Conservation (phyloP, 495 filamentous ascomycete genomes). For the Hypomontagnella submonticulosa region DNA sequence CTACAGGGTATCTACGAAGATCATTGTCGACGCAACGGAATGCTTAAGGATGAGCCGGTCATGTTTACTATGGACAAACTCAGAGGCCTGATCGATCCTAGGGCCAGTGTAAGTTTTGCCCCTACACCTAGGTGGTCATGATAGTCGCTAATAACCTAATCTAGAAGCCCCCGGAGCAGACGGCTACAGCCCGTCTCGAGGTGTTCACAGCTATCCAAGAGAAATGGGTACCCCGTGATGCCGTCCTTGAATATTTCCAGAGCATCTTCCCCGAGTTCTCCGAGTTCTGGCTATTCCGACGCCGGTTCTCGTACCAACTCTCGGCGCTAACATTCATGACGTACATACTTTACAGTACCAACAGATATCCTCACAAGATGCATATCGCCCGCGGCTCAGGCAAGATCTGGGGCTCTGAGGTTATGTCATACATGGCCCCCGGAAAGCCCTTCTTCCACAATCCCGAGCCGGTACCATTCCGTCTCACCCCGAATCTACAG, state of each 20-base stretch:
- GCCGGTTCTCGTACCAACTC: slow-evolving; percentile 94
- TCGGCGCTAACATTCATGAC: slow-evolving; percentile 99
- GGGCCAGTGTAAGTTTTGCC: slow-evolving; percentile 65
- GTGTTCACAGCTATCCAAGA: slow-evolving; percentile 91
- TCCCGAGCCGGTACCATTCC: slow-evolving; percentile 93
- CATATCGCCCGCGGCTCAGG: slow-evolving; percentile 88
- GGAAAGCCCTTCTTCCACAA: slow-evolving; percentile 91
- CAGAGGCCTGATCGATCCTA: slow-evolving; percentile 75
- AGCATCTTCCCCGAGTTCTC: slow-evolving; percentile 86
- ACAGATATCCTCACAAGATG: slow-evolving; percentile 94
- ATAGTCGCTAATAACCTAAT: slow-evolving; percentile 22
- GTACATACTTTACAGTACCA: slow-evolving; percentile 94
- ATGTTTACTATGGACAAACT: slow-evolving; percentile 95
- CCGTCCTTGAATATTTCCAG: slow-evolving; percentile 91
- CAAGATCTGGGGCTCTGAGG: slow-evolving; percentile 95
- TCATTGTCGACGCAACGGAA: slow-evolving; percentile 84
- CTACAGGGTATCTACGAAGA: slow-evolving; percentile 96
- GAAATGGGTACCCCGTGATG: slow-evolving; percentile 82
- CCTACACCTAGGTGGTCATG: background rate
- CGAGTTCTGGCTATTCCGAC: slow-evolving; percentile 97
- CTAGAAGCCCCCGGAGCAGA: slow-evolving; percentile 73
- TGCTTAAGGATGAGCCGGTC: slow-evolving; percentile 94
- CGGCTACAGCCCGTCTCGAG: slow-evolving; percentile 77
- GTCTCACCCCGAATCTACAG: slow-evolving; percentile 95
- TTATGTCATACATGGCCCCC: slow-evolving; percentile 84